Conservation (phyloP, 768 basidiomycete genomes). For the Steccherinum ochraceum region DNA sequence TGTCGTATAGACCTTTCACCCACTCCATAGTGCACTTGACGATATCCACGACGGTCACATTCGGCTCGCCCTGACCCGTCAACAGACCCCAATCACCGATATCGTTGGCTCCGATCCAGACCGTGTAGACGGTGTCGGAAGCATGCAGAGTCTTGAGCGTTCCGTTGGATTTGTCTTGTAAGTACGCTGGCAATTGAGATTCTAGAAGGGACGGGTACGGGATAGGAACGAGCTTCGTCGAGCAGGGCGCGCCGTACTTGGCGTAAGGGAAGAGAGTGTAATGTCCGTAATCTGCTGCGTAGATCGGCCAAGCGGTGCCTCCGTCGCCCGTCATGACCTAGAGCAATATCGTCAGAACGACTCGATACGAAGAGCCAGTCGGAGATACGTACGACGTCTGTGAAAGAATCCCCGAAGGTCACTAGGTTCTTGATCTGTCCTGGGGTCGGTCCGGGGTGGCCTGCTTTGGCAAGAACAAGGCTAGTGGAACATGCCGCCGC, state of each 20-base stretch:
- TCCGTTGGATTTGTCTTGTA: slow-evolving; percentile 30
- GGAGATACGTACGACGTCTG: slow-evolving; percentile 32
- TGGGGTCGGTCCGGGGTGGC: slow-evolving; percentile 17
- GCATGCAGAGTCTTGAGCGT: slow-evolving; percentile 18
- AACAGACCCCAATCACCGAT: slow-evolving; percentile 46
- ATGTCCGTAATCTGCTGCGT: slow-evolving; percentile 45
- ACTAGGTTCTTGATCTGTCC: slow-evolving; percentile 56
- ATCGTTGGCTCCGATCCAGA: slow-evolving; percentile 56
- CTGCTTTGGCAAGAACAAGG: no score
- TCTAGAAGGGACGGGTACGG: slow-evolving; percentile 48
- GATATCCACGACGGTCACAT: slow-evolving; percentile 48
- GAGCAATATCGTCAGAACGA: neutral
- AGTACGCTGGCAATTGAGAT: slow-evolving; percentile 45
- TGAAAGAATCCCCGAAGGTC: slow-evolving; percentile 64
- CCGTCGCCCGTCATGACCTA: slow-evolving; percentile 19
- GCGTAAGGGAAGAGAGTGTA: slow-evolving; percentile 48
- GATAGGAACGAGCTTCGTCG: slow-evolving; percentile 47
- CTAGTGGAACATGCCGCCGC: no score
- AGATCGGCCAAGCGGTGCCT: slow-evolving; percentile 51
- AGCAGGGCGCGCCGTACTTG: slow-evolving; percentile 53
- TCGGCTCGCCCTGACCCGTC: slow-evolving; percentile 27
- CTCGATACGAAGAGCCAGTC: neutral
- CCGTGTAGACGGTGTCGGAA: slow-evolving; percentile 45
- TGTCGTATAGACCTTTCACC: slow-evolving; percentile 44
- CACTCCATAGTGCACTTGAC: slow-evolving; percentile 49